These are phyloP conservation scores for Cutaneotrichosporon dermatis DNA, from an alignment of 1,284 basidiomycete genomes.

Conservation along the genomic window DNA sequence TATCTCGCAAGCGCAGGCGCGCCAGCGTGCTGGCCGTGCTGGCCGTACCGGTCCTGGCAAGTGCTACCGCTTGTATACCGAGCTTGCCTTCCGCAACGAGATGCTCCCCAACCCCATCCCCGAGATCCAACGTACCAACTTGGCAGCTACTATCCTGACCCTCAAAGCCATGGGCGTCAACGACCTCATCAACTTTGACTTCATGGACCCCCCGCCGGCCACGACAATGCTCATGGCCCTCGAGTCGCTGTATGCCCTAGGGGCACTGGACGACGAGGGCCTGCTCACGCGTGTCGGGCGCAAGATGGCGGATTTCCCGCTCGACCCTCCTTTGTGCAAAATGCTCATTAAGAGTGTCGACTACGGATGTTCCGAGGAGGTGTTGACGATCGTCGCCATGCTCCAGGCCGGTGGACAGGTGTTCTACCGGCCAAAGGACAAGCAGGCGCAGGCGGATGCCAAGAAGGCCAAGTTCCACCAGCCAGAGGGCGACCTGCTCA, in stretches of 20 bases:
- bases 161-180: conserved; percentile 99
- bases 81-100: conserved; percentile 95
- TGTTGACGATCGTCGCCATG: conserved; percentile 96
- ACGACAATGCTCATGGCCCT: conserved; percentile 87
- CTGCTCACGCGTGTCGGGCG: conserved; percentile 86
- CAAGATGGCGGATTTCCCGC: conserved; percentile 99
- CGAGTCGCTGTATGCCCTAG: conserved; percentile 89
- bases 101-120: conserved; percentile 98
- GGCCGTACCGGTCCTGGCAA: conserved; percentile 97
- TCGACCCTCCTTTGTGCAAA: conserved; percentile 93
- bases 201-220: conserved; percentile 98
- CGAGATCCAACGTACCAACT: conserved; percentile 93
- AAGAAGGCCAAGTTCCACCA: conserved; percentile 54
- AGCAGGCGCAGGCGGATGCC: conserved; percentile 82
- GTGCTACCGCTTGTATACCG: conserved; percentile 96
- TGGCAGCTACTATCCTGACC: conserved; percentile 87
- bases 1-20: conserved; percentile 96
- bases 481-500: conserved; percentile 95
- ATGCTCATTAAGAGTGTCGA: conserved; percentile 99
- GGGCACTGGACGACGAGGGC: conserved; percentile 94
- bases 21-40: conserved; percentile 90
- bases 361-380: conserved; percentile 93
- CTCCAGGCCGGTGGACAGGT: conserved; percentile 86
- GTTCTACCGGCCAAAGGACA: conserved; percentile 97
- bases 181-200: conserved; percentile 95